These are phyloP conservation scores for Naganishia randhawae DNA, from an alignment of 768 basidiomycete species.

Conservation along the genomic window DNA sequence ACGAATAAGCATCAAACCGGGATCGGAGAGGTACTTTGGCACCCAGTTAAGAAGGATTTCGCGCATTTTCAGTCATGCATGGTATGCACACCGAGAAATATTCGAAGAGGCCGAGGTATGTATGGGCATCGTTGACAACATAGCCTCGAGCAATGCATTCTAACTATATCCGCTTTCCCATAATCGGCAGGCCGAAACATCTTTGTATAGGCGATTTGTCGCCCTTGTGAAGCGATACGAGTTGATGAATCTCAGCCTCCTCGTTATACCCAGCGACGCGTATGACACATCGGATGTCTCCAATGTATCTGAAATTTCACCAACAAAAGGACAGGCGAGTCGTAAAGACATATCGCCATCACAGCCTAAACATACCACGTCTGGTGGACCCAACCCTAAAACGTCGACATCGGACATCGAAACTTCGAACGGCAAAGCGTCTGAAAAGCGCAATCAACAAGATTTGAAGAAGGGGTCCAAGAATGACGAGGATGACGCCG, in stretches of 20 bases:
- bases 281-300: not conserved
- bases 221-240: constrained; percentile 74
- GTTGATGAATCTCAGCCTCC: constrained; percentile 75
- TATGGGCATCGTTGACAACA: too few relatives aligned
- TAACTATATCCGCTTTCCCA: not conserved
- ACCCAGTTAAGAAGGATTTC: constrained; percentile 86
- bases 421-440: not conserved
- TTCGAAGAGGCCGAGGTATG: constrained; percentile 74
- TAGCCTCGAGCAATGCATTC: not conserved
- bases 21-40: constrained; percentile 81
- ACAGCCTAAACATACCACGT: not conserved
- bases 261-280: constrained; percentile 55
- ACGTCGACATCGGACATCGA: not conserved
- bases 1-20: constrained; percentile 71
- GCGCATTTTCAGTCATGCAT: constrained; percentile 93
- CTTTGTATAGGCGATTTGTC: constrained; percentile 83
- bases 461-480: not conserved
- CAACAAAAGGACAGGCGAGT: not conserved
- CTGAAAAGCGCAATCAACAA: not conserved
- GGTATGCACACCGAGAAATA: constrained; percentile 86
- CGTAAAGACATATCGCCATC: not conserved
- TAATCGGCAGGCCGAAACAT: constrained; percentile 64
- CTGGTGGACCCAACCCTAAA: not conserved
- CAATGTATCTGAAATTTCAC: not conserved
- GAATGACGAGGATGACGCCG: constrained; percentile 2